These are phyloP conservation scores for Marvania coccoides DNA, from an alignment of 139 green algal species.

Conservation along the genomic window DNA sequence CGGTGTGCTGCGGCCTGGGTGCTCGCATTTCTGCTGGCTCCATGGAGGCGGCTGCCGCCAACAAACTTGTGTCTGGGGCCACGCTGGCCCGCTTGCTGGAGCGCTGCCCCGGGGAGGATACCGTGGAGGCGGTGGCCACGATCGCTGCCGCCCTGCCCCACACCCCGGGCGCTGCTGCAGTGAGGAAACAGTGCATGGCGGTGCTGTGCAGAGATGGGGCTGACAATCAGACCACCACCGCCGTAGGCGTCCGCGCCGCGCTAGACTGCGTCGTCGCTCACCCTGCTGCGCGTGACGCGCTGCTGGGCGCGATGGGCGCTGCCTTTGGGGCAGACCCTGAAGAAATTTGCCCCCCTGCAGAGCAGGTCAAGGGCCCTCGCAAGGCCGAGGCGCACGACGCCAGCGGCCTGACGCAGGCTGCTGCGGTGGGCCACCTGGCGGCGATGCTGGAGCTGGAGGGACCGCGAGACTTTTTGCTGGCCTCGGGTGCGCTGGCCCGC, in stretches of 20 bases:
- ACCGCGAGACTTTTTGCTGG: background rate
- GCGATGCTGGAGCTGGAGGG: background rate
- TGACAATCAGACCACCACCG: background rate
- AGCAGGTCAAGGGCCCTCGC: background rate
- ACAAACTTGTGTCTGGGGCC: background rate
- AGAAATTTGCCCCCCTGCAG: background rate
- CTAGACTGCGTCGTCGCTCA: background rate
- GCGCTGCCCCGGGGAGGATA: background rate
- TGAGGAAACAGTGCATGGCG: slow-evolving; percentile 3
- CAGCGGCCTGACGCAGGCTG: background rate
- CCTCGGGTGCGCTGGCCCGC: background rate
- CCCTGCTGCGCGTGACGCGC: background rate
- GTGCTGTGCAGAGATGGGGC: background rate
- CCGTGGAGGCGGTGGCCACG: slow-evolving; percentile 13
- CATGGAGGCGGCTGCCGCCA: background rate
- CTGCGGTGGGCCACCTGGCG: background rate
- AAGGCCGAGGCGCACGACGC: background rate
- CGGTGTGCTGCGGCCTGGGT: slow-evolving; percentile 37
- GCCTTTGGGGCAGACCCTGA: background rate
- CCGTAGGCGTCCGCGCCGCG: background rate
- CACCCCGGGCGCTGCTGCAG: slow-evolving; percentile 13
- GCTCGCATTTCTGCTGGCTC: slow-evolving; percentile 21
- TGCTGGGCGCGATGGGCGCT: background rate
- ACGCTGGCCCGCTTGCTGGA: slow-evolving; percentile 16
- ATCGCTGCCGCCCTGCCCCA: slow-evolving; percentile 29